Percentiles rank a stretch among this genome's conserved stretches.
Evolutionary conservation across 805 yeast species (phyloP).

Genomic region (Ogataea thermomethanolica): DNA sequence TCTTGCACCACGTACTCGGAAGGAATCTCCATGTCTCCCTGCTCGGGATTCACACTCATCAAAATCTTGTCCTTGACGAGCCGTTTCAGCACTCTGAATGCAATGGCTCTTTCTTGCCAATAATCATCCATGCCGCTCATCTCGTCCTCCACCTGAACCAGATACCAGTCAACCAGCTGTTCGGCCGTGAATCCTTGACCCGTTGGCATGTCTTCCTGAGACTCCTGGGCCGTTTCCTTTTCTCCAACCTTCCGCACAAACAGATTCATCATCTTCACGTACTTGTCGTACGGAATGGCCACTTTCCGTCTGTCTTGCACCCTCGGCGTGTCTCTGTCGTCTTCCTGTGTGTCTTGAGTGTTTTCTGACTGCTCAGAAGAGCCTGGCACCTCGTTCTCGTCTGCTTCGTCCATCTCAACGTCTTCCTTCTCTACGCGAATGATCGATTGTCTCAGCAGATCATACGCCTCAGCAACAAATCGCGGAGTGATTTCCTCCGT

Average conservation of each 20-base stretch:
- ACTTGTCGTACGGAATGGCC: conserved; percentile 79
- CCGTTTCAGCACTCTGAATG: conserved; percentile 75
- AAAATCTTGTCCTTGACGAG: conserved; percentile 81
- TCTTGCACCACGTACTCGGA: conserved; percentile 21
- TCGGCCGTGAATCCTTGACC: conserved; percentile 60
- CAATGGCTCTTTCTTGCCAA: conserved; percentile 64
- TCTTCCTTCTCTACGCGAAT: conserved; percentile 94
- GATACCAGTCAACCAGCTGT: conserved; percentile 76
- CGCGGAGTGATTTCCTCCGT: conserved; percentile 79
- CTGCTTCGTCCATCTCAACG: conserved; percentile 58
- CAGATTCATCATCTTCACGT: conserved; percentile 76
- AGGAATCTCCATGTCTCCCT: conserved; percentile 37
- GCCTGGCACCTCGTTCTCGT: conserved; percentile 36
- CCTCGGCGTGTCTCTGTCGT: conserved; percentile 1
- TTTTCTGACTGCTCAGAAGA: conserved; percentile 9
- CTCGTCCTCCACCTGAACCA: conserved; percentile 67
- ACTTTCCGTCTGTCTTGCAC: conserved; percentile 33
- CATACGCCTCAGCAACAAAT: conserved; percentile 92
- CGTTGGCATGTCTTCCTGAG: conserved; percentile 36
- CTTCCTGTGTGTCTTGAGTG: conserved; percentile 11
- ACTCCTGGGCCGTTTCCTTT: conserved; percentile 16
- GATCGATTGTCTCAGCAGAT: conserved; percentile 82
- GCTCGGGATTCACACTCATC: conserved; percentile 53
- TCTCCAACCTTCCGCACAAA: conserved; percentile 53
- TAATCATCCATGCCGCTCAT: conserved; percentile 67